Evolutionary conservation across 2,329 filamentous ascomycete species (phyloP).

Genomic region (Microascus cirrosus): DNA sequence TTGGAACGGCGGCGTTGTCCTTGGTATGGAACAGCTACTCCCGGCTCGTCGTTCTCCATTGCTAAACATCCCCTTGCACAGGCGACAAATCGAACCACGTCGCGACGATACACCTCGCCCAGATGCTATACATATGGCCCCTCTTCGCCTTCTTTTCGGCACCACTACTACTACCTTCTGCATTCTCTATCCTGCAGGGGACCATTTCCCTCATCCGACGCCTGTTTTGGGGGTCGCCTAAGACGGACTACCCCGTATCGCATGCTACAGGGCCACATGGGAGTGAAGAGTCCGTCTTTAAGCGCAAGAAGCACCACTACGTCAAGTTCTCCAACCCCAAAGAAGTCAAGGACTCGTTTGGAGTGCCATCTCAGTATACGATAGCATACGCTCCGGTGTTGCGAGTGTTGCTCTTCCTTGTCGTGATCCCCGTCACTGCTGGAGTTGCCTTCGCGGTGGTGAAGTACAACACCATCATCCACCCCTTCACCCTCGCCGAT

Average conservation of each 20-base stretch:
- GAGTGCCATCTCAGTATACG: neutral
- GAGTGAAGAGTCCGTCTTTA: neutral
- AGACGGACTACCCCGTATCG: neutral
- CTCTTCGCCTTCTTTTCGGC: constrained; percentile 83
- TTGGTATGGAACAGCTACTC: constrained; percentile 44
- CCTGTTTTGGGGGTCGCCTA: neutral
- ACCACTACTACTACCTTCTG: constrained; percentile 54
- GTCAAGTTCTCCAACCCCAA: neutral
- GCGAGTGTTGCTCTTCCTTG: constrained; percentile 20
- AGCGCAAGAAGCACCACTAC: neutral
- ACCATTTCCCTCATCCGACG: neutral
- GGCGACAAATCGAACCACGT: constrained; percentile 85
- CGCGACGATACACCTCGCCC: constrained; percentile 76
- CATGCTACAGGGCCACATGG: neutral
- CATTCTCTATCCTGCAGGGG: constrained; percentile 22
- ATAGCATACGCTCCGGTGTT: constrained; percentile 15
- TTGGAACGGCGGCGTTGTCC: constrained; percentile 86
- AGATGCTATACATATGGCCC: constrained; percentile 94
- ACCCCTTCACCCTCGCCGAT: constrained; percentile 92
- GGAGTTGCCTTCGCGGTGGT: constrained; percentile 33
- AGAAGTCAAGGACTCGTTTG: neutral
- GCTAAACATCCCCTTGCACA: constrained; percentile 33
- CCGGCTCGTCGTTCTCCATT: constrained; percentile 13
- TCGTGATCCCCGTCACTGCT: constrained; percentile 21
- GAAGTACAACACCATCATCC: constrained; percentile 80